Base-by-base conservation (phyloP, 129 eudicot genomes). In the Escallonia rubra region DNA sequence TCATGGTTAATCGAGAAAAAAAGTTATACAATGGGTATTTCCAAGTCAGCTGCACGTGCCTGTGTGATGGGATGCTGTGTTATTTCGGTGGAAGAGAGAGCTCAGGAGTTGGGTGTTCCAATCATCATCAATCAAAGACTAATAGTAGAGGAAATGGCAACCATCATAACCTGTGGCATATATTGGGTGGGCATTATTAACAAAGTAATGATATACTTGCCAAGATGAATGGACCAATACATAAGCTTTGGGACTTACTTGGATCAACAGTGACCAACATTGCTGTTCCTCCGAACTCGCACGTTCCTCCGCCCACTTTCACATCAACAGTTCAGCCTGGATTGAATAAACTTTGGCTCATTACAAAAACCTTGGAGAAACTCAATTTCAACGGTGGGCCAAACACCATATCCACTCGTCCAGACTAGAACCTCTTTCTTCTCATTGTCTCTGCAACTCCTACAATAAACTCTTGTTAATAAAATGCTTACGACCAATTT, bases 261-360 rank as follows among this genome's bases (percentile, higher is more conserved):
- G 98, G 98, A 77, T 93, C 98, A 3, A 86, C 85, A 3, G 98
- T 86, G 41, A 93, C 91, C 10, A 93, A 89, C 57, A 93, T 82
- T 41, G 98, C 96, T 1, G 96, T 78, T 14, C 98, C 96, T 50
- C 98, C 98, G 57, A 93, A 93, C 23, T 76, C 82, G 73, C 98
- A 93, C 6, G 78, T 84, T 7, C 95, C 98, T 4, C 98, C 98
- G 38, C 83, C 86, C 46, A 69, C 85, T 76, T 80, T 23, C 34
- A 23, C 34, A 23, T 23, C 34, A 23, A 23, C 34, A 23, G 34
- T 23, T 23, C 34, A 23, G 34, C 34, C 34, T 23, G 34, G 34
- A 23, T 23, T 23, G 34, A 1, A 1, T n/a, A n/a, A n/a, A n/a
- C n/a, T n/a, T 23, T 23, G 34, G 34, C 34, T 23, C 34, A 23